A percentile compares a stretch with the other conserved stretches of the same genome.
phyloP scores from a whole-genome alignment of 2,329 filamentous ascomycete species.

The Pseudopyrenochaeta lycopersici region DNA sequence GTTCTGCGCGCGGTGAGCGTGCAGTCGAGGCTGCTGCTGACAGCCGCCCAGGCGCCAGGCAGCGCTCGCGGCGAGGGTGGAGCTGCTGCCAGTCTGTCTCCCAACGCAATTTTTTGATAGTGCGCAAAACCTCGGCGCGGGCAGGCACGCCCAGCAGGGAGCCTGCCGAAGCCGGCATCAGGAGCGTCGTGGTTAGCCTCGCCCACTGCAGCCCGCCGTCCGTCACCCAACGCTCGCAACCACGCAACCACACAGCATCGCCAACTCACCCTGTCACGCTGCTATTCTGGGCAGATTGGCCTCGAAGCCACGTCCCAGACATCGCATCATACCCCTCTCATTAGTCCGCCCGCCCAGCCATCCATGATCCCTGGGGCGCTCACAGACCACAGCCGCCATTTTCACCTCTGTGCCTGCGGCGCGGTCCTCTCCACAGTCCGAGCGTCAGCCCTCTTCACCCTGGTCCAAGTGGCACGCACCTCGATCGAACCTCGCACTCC shows the following conservation, averaged over 20 bases:
- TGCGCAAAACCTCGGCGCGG: constrained; percentile 16
- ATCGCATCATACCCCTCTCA: constrained; percentile 31
- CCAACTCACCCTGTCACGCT: not conserved
- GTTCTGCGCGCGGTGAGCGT: not conserved
- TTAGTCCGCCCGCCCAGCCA: constrained; percentile 22
- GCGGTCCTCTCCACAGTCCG: constrained; percentile 36
- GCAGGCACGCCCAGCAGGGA: constrained; percentile 7
- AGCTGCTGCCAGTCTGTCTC: not conserved
- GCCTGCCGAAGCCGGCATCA: constrained; percentile 8
- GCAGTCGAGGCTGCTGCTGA: constrained; percentile 1
- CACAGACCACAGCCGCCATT: constrained; percentile 39
- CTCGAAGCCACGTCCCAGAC: constrained; percentile 17
- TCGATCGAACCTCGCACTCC: constrained; percentile 35
- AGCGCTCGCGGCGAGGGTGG: too few species aligned
- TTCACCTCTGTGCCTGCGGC: constrained; percentile 35
- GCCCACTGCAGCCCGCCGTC: constrained; percentile 7
- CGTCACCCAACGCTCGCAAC: constrained; percentile 18
- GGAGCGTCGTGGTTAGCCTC: constrained; percentile 3
- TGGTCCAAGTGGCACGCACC: constrained; percentile 29
- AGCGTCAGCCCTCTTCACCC: constrained; percentile 39
- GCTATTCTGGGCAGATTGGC: constrained; percentile 32
- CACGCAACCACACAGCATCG: constrained; percentile 5
- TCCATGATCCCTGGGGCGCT: constrained; percentile 33
- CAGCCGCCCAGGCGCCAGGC: not conserved
- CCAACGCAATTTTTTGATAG: not conserved